Evolutionary conservation across 1,284 basidiomycete genomes (phyloP), one percentile per base, ranked within the genome.

Genomic region (Sporisorium exsertum): DNA sequence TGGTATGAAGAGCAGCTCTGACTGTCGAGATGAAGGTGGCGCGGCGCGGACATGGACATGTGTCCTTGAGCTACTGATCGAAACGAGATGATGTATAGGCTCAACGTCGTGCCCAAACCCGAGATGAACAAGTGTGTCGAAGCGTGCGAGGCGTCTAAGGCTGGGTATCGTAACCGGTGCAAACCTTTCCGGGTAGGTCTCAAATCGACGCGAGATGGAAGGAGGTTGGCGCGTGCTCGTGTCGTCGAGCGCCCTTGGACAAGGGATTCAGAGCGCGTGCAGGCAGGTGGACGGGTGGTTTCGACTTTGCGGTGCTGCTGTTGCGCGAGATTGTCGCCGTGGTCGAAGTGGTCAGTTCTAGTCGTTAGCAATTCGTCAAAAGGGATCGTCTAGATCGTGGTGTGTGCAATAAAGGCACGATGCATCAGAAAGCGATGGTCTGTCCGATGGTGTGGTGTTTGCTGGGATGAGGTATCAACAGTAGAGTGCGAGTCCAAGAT

Each of bases 11-110:
- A 62, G 45, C 64, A 47, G 27, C 45, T 50, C 22, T 43, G 46
- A 51, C 15, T 29, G 20, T 46, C 29, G 22, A 60, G 37, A 45
- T 20, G 16, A 43, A 51, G 64, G 24, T 18, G 27, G 13, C 22
- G 40, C 45, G 22, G 45, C 18, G 51, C 29, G 49, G 24, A 33
- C 64, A 66, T 66, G 57, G 18, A 51, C 33, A 42, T n/a, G 53
- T 32, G 32, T 45, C 3, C 37, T 26, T 15, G 33, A 16, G 20
- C 22, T 12, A 40, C 55, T 15, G 53, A 13, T 40, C 7, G 20
- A 10, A 29, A n/a, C 0, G 18, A 20, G 46, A 50, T 20, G 16
- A 18, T 29, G 0, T 27, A 27, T 15, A 12, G 35, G 35, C 35
- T 35, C 35, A 12, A 24, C 15, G 15, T 18, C 15, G 26, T 20